These are phyloP conservation scores for Globisporangium carolinianum DNA, from an alignment of 352 stramenopile genomes.

Conservation along the genomic window DNA sequence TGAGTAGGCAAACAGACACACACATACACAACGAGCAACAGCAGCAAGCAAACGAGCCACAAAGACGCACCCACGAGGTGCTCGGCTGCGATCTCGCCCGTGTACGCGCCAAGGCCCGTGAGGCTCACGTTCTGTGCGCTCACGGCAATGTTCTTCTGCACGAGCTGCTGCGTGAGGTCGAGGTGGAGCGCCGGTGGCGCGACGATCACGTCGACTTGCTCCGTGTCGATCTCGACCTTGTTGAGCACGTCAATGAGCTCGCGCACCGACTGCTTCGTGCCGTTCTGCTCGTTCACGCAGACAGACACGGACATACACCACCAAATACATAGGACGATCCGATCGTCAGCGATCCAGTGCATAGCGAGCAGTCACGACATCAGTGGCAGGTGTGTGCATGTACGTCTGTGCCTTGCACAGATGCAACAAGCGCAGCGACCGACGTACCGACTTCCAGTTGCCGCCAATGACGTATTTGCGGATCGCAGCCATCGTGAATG, in stretches of 20 bases:
- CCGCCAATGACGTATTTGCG: slow-evolving; percentile 79
- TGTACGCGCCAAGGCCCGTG: slow-evolving; percentile 89
- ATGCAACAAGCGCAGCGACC: not conserved
- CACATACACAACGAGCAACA: slow-evolving; percentile 14
- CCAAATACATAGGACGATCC: no score
- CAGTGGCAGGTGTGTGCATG: no score
- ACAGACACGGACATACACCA: no score
- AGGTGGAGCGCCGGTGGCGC: slow-evolving; percentile 61
- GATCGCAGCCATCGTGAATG: slow-evolving; percentile 23
- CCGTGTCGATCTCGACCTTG: slow-evolving; percentile 54
- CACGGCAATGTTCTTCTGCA: slow-evolving; percentile 59
- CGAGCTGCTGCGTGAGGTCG: slow-evolving; percentile 24
- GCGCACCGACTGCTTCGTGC: slow-evolving; percentile 77
- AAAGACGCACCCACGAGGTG: slow-evolving; percentile 79
- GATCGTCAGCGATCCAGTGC: no score
- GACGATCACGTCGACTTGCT: slow-evolving; percentile 65
- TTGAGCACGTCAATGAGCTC: slow-evolving; percentile 82
- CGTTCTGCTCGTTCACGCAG: slow-evolving; percentile 22
- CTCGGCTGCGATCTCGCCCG: slow-evolving; percentile 81
- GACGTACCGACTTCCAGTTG: slow-evolving; percentile 89
- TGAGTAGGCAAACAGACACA: no score
- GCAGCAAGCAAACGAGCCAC: no score
- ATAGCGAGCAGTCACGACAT: no score
- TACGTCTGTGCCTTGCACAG: not conserved
- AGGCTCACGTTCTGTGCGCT: slow-evolving; percentile 62